Evolutionary conservation across 257 asterid genomes (phyloP), one percentile per base, ranked within the genome.

Genomic region (Petunia axillaris): DNA sequence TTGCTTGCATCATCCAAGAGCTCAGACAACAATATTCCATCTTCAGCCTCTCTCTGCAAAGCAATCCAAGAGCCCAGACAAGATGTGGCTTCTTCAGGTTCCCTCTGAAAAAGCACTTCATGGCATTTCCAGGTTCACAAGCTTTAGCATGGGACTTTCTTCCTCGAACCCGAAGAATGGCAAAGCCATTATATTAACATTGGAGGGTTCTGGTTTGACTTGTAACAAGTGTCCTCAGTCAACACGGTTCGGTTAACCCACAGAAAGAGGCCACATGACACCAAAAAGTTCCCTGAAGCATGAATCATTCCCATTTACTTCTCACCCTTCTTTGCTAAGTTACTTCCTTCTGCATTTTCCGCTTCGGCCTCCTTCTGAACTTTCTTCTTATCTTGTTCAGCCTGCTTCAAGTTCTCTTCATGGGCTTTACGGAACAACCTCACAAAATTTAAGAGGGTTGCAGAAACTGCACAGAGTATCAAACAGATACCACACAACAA

Each of bases 331-430:
- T 80, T 85, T 44, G 82, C 67, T 52, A 68, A 81, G 76, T 53
- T 88, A 54, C 73, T 80, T 75, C 90, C 91, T 86, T 85, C 88
- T 75, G 90, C 85, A 38, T 84, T 88, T 78, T 88, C 93, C 88
- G 83, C 79, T 85, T 89, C 97, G 15, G 93, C 95, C 81, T 92
- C 97, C 89, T 89, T 92, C 76, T 84, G 93, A 78, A 91, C 93
- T 87, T 89, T 89, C 89, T 92, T 92, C 92, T 88, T 92, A 78
- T 91, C 97, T 4, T 86, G 85, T 79, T 92, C 97, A 41, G 93
- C 95, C 81, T 91, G 97, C 83, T 91, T 92, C 58, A 86, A 81
- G 40, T 92, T 92, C 77, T 92, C 97, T 77, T 92, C 95, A 41
- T 84, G 92, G 58, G 95, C 93, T 86, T 89, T 90, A 64, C 86